Percentiles rank a stretch among this genome's conserved stretches.
Conservation (phyloP, 441 rosid genomes). For the Erodium chrysanthum region DNA sequence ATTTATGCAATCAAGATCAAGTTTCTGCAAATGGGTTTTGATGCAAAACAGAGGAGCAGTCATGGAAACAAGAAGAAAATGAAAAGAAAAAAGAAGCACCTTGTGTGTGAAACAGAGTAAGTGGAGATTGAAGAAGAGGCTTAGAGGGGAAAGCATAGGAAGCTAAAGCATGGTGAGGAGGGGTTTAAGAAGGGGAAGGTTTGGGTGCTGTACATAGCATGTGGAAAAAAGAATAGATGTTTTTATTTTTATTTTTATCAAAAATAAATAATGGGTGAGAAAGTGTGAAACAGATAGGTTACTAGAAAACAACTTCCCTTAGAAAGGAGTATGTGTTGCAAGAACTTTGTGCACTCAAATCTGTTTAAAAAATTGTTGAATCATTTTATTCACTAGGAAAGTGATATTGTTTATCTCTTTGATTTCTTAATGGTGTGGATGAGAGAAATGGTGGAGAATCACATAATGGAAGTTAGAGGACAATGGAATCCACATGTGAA, state of each 20-base stretch:
- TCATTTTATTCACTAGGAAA: not conserved
- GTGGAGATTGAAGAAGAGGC: not conserved
- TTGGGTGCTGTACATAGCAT: not conserved
- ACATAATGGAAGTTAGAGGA: not conserved
- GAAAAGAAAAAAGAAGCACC: not conserved
- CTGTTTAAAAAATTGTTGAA: not conserved
- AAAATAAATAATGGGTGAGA: not conserved
- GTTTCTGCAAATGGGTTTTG: not conserved
- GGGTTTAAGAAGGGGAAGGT: not conserved
- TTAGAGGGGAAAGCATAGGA: not conserved
- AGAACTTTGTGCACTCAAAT: not conserved
- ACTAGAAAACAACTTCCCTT: not conserved
- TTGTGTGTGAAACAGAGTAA: not conserved
- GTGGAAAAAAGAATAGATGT: too few relatives aligned
- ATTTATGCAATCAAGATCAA: not conserved
- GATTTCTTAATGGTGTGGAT: not conserved
- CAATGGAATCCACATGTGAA: not conserved
- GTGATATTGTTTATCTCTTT: not conserved
- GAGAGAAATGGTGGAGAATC: not conserved
- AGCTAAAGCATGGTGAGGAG: not conserved
- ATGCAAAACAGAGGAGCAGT: too few relatives aligned
- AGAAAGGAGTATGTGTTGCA: not conserved
- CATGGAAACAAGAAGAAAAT: too few relatives aligned
- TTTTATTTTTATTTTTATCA: too few relatives aligned
- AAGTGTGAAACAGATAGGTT: not conserved